Evolutionary conservation across 495 filamentous ascomycete species (phyloP).

Genomic region (Aspergillus leporis): DNA sequence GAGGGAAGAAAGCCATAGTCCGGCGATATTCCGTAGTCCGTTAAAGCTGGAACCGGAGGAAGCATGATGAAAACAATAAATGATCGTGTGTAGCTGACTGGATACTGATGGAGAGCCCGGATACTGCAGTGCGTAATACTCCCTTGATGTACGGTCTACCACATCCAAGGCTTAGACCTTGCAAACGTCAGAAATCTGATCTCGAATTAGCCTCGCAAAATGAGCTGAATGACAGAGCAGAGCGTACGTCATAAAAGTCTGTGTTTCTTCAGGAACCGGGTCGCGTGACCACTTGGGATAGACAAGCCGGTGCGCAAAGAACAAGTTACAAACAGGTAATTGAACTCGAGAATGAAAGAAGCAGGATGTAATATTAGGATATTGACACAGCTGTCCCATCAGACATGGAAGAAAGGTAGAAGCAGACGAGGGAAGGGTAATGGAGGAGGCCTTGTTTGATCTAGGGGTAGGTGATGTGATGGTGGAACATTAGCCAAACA

Average conservation of each 20-base stretch:
- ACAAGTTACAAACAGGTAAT: neutral
- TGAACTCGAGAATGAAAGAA: neutral
- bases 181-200: neutral
- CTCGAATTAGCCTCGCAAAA: neutral
- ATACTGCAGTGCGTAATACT: neutral
- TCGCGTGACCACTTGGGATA: neutral
- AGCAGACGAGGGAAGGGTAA: neutral
- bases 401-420: neutral
- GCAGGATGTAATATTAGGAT: neutral
- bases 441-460: neutral
- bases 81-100: neutral
- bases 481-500: neutral
- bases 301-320: neutral
- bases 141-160: neutral
- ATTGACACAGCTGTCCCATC: neutral
- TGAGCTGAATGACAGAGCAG: neutral
- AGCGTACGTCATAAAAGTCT: neutral
- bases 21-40: conserved; percentile 86
- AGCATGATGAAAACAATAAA: conserved; percentile 60
- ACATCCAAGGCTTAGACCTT: neutral
- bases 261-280: neutral
- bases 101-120: neutral
- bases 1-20: conserved; percentile 86
- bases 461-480: neutral
- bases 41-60: conserved; percentile 73